Evolutionary conservation across 2,329 filamentous ascomycete genomes (phyloP), one percentile per base, ranked within the genome.

Genomic region (Pseudogymnoascus sp.): DNA sequence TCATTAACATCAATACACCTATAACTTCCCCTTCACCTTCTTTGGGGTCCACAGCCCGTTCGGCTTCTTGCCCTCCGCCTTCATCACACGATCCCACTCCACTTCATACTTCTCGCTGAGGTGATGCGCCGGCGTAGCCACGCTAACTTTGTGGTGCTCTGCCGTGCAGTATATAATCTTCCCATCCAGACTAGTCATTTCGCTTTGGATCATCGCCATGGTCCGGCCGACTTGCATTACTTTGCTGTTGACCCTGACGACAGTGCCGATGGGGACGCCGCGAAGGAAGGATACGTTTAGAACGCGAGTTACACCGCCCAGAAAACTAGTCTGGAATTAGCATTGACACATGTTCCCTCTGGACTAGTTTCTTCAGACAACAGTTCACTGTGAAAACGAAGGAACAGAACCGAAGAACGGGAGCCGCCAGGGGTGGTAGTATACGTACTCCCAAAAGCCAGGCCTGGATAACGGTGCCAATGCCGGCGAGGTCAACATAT

Each of bases 121-220:
- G 66, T 80, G 76, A 50, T 76, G 72, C 17, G 71, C 63, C 44
- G 67, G 68, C 24, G 76, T 75, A 9, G 77, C 74, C 4, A 76
- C 69, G 59, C 75, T 74, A 9, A 81, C 78, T 64, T 82, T 82
- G 68, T 82, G 79, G 64, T 82, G 79, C 67, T 82, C 79, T 36
- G 73, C 78, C 0, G 78, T 80, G 60, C 76, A 78, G 65, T 78
- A 81, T 5, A 76, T 72, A 0, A 69, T 74, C 64, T 75, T 77
- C 0, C 78, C 77, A 66, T 82, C 79, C 13, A 75, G 67, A 59
- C 75, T 79, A 4, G 73, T 77, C 76, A 83, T 81, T 40, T 72
- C 73, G 3, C 77, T 79, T 7, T 75, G 72, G 40, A 81, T 78
- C 72, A 81, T 74, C 5, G 79, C 77, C 78, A 81, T 81, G 15